Evolutionary conservation across 1,139 yeast genomes (phyloP).

Genomic region (Diutina scorzettiae): DNA sequence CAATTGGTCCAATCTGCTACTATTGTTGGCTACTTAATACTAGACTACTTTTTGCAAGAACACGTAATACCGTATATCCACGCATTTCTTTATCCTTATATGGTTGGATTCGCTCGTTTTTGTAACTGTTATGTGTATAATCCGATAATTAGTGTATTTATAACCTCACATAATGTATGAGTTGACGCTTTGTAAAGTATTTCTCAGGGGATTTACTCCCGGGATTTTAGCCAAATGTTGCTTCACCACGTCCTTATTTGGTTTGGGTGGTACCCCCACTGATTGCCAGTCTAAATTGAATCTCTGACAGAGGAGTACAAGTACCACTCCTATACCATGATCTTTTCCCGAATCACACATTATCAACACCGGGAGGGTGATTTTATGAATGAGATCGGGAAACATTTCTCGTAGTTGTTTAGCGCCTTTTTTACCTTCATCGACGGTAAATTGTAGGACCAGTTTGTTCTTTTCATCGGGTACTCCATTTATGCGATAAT

Average conservation of each 20-base stretch:
- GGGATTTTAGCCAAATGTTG: slow-evolving; percentile 43
- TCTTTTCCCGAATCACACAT: slow-evolving; percentile 60
- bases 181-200: slow-evolving; percentile 59
- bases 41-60: no score
- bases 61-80: no score
- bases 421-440: slow-evolving; percentile 51
- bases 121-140: no score
- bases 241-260: slow-evolving; percentile 42
- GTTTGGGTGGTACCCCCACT: slow-evolving; percentile 11
- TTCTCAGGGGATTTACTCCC: slow-evolving; percentile 62
- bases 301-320: slow-evolving; percentile 37
- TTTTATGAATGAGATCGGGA: slow-evolving; percentile 19
- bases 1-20: no score
- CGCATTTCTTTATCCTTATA: no score
- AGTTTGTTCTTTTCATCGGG: no score
- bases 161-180: slow-evolving; percentile 24
- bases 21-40: no score
- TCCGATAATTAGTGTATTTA: no score
- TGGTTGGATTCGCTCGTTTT: no score
- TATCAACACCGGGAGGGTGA: slow-evolving; percentile 16
- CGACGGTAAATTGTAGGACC: slow-evolving; percentile 7
- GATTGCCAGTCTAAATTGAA: slow-evolving; percentile 32
- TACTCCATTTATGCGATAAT: neutral
- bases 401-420: slow-evolving; percentile 36
- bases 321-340: slow-evolving; percentile 47